Evolutionary conservation across 1,284 basidiomycete species (phyloP).

Genomic region (Cutaneotrichosporon sp.): DNA sequence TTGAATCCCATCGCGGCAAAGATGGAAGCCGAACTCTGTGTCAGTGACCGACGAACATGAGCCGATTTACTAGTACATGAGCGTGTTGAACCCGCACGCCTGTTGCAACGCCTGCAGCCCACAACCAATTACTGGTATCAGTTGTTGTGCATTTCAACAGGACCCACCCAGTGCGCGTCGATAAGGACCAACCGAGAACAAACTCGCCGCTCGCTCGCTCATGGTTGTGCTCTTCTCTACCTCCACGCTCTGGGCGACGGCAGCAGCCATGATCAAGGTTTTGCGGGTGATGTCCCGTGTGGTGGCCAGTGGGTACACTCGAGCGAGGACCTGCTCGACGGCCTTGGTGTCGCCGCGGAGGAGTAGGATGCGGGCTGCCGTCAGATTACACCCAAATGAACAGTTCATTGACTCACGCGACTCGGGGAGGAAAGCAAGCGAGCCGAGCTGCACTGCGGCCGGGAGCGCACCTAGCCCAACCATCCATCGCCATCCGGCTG

Average conservation of each 20-base stretch:
- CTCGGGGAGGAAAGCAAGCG: slow-evolving; percentile 67
- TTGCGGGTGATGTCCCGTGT: slow-evolving; percentile 64
- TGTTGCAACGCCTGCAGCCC: slow-evolving; percentile 79
- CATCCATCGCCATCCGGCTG: slow-evolving; percentile 76
- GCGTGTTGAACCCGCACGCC: slow-evolving; percentile 68
- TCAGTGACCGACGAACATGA: background rate
- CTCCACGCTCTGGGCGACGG: slow-evolving; percentile 56
- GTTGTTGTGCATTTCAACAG: background rate
- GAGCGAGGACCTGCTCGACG: slow-evolving; percentile 57
- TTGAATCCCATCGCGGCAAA: slow-evolving; percentile 75
- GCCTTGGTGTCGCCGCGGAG: slow-evolving; percentile 54
- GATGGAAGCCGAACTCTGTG: slow-evolving; percentile 58
- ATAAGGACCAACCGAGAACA: slow-evolving; percentile 59
- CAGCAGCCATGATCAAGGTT: slow-evolving; percentile 55
- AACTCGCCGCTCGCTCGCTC: slow-evolving; percentile 55
- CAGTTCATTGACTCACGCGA: slow-evolving; percentile 53
- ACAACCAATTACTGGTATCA: slow-evolving; percentile 60
- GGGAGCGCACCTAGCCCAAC: slow-evolving; percentile 68
- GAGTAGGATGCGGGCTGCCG: slow-evolving; percentile 64
- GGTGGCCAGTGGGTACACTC: slow-evolving; percentile 63
- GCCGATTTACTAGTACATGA: slow-evolving; percentile 55
- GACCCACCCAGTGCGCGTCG: slow-evolving; percentile 64
- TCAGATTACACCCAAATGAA: background rate
- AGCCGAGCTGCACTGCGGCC: slow-evolving; percentile 59
- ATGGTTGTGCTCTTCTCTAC: slow-evolving; percentile 62